phyloP scores from a whole-genome alignment of 345 rosid genomes.

The Abelmoschus esculentus region DNA sequence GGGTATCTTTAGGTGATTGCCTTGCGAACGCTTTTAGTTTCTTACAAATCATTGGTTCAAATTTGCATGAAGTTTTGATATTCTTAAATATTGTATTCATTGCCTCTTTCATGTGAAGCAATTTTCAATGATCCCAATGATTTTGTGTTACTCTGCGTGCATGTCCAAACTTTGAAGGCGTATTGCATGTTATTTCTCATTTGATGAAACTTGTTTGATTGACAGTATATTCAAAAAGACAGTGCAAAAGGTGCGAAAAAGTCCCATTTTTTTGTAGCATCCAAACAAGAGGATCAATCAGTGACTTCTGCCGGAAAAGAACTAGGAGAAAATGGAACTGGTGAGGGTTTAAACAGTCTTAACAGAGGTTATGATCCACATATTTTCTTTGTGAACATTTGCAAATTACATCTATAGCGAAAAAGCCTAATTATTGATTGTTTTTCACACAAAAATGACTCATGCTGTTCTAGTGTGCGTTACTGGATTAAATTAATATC shows the following conservation, averaged over 20 bases:
- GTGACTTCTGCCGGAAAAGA: slow-evolving; percentile 29
- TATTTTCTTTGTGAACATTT: background rate
- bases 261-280: slow-evolving; percentile 17
- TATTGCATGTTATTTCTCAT: slow-evolving; percentile 1
- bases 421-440: background rate
- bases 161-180: background rate
- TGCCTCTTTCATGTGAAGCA: background rate
- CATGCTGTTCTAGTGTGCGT: background rate
- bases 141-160: background rate
- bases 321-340: slow-evolving; percentile 15
- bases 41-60: background rate
- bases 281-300: slow-evolving; percentile 31
- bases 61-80: background rate
- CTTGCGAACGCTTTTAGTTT: background rate
- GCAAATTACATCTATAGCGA: background rate
- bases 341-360: background rate
- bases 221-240: slow-evolving; percentile 40
- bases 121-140: background rate
- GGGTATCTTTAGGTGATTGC: background rate
- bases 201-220: slow-evolving; percentile 12
- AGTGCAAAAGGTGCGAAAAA: slow-evolving; percentile 32
- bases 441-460: background rate
- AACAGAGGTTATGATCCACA: background rate
- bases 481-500: background rate
- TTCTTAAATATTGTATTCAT: background rate